Base-by-base conservation (phyloP, 2,329 filamentous ascomycete species). In the Penicillium frequentans region DNA sequence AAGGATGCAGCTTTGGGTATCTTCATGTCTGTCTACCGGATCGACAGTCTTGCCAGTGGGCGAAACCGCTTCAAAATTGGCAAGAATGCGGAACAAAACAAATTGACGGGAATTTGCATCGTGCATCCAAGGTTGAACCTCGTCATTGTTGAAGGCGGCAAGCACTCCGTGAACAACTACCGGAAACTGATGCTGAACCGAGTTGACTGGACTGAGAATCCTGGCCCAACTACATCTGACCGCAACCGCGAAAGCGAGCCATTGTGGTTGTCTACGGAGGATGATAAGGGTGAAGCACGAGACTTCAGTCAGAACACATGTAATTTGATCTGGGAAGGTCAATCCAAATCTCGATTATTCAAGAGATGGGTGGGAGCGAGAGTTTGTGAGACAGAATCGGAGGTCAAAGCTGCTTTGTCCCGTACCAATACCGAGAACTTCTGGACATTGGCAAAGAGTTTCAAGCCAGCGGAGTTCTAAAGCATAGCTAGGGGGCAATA, bases 201-300 rank as follows among this genome's bases (percentile, higher is more conserved):
- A 48, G 92, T 98, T 69, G 89, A 96, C 73, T 99, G 96, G 95
- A 90, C 89, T 2, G 93, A 98, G 71, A 96, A 96, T 66, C 84
- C 86, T 0, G 86, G 87, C 2, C 88, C 92, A 0, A 82, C 86
- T 43, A 77, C 74, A 31, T 75, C 77, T 53, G 79, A 86, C 58
- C 82, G 81, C 37, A 87, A 87, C 56, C 81, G 83, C 55, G 85
- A 84, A 57, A 83, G 84, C 1, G 81, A 87, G 47, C 86, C 86
- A 19, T 73, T 80, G 45, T 97, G 92, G 91, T 80, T 97, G 48
- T 84, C 88, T 58, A 86, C 90, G 1, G 85, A 95, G 68, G 88
- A 93, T 68, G 90, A 92, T 57, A 82, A 86, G 52, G 91, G 91
- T 2, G 83, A 88, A 45, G 76, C 95, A 44, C 96, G 91, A 69